phyloP scores from a whole-genome alignment of 192 early-diverging fungal species.

The Physocladia obscura region DNA sequence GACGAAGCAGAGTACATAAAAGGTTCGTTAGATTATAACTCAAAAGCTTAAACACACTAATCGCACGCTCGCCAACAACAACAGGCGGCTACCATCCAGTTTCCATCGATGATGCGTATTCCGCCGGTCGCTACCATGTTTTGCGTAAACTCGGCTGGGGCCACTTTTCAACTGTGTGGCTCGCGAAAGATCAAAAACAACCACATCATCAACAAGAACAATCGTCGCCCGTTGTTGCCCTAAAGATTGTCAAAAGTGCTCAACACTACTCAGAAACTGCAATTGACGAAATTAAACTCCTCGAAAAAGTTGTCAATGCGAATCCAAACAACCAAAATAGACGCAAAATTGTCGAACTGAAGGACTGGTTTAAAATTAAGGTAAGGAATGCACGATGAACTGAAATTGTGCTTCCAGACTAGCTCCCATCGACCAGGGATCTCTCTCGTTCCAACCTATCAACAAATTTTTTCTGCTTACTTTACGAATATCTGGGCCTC shows the following conservation, averaged over 20 bases:
- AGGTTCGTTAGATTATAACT: conserved; percentile 35
- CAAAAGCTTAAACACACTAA: neutral
- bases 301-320: conserved; percentile 74
- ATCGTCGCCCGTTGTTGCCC: conserved; percentile 60
- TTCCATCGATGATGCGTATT: conserved; percentile 77
- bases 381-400: no score
- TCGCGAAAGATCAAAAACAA: conserved; percentile 49
- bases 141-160: conserved; percentile 97
- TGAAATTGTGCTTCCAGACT: no score
- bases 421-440: no score
- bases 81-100: conserved; percentile 92
- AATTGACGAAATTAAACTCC: conserved; percentile 91
- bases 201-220: neutral
- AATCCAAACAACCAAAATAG: conserved; percentile 59
- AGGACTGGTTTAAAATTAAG: conserved; percentile 87
- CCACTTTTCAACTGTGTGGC: conserved; percentile 98
- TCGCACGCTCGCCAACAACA: no score
- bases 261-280: conserved; percentile 94
- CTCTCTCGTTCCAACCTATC: no score
- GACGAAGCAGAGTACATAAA: conserved; percentile 87
- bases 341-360: conserved; percentile 77
- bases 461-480: no score
- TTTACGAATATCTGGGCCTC: no score
- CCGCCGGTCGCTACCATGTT: conserved; percentile 73
- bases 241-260: conserved; percentile 97